Conservation (phyloP, 768 basidiomycete genomes). For the Leccinum olivaceopallidum region DNA sequence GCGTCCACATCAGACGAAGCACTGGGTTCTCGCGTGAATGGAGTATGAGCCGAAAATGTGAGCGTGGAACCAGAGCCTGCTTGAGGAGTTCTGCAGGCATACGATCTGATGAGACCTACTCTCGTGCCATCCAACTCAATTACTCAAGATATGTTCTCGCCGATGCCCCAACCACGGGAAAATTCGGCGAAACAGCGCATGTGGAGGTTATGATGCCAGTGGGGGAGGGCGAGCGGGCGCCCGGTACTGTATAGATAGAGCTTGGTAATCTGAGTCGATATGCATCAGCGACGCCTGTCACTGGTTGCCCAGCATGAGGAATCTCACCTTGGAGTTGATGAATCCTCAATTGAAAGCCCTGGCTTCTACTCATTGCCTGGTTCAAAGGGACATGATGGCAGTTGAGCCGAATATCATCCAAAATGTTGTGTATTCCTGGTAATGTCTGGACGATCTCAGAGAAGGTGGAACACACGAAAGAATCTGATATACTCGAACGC, state of each 20-base stretch:
- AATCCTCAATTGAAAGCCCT: slow-evolving; percentile 87
- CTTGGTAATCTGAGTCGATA: slow-evolving; percentile 68
- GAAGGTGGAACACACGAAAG: slow-evolving; percentile 1
- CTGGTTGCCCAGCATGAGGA: neutral
- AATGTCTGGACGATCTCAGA: slow-evolving; percentile 61
- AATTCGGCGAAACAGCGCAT: slow-evolving; percentile 84
- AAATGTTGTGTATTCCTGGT: slow-evolving; percentile 86
- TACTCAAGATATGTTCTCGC: slow-evolving; percentile 94
- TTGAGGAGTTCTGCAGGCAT: slow-evolving; percentile 90
- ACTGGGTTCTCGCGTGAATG: slow-evolving; percentile 24
- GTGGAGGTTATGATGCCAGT: slow-evolving; percentile 70
- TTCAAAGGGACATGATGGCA: slow-evolving; percentile 83
- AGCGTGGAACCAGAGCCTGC: slow-evolving; percentile 63
- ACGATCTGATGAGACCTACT: slow-evolving; percentile 60
- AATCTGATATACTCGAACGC: slow-evolving; percentile 73
- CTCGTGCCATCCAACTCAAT: slow-evolving; percentile 95
- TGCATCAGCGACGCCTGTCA: neutral
- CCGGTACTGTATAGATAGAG: slow-evolving; percentile 91
- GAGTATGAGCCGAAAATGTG: slow-evolving; percentile 44
- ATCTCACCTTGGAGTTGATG: slow-evolving; percentile 83
- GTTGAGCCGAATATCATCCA: slow-evolving; percentile 89
- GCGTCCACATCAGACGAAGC: slow-evolving; percentile 53
- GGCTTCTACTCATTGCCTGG: slow-evolving; percentile 98
- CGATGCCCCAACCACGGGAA: slow-evolving; percentile 91
- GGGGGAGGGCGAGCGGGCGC: slow-evolving; percentile 73